phyloP scores from a whole-genome alignment of 2,329 filamentous ascomycete genomes.

The Nigrospora oryzae region DNA sequence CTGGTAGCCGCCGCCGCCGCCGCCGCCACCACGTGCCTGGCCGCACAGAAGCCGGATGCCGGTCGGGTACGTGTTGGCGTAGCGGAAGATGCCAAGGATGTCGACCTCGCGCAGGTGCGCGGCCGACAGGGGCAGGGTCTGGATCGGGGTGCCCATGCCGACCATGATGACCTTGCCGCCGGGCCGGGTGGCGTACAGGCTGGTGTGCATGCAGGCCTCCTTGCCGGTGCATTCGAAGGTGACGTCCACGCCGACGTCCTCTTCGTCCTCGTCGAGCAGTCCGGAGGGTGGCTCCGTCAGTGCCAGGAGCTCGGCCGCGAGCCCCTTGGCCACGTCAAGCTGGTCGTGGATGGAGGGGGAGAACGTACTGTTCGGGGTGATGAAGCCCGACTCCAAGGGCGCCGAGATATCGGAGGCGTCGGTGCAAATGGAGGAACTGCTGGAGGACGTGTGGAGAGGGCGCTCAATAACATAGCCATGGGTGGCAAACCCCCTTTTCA shows the following conservation, averaged over 20 bases:
- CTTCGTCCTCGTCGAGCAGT: conserved; percentile 32
- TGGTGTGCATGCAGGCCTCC: conserved; percentile 64
- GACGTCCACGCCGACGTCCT: conserved; percentile 59
- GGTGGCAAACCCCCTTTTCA: conserved; percentile 50
- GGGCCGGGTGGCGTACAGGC: conserved; percentile 62
- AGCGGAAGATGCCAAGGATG: conserved; percentile 68
- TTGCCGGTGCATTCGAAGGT: conserved; percentile 75
- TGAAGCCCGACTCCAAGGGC: conserved; percentile 27
- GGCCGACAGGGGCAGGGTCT: conserved; percentile 64
- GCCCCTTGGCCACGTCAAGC: conserved; percentile 40
- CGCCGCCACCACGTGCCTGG: conserved; percentile 21
- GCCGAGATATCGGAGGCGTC: conserved; percentile 37
- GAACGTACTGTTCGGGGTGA: conserved; percentile 36
- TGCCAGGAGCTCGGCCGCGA: conserved; percentile 41
- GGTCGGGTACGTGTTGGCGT: conserved; percentile 66
- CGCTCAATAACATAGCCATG: conserved; percentile 47
- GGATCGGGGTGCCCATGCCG: conserved; percentile 71
- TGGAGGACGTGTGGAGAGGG: conserved; percentile 31
- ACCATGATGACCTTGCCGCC: conserved; percentile 70
- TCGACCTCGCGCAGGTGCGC: conserved; percentile 69
- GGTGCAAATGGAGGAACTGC: conserved; percentile 31
- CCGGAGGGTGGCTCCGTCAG: conserved; percentile 21
- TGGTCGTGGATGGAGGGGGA: conserved; percentile 34
- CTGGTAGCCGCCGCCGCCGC: conserved; percentile 27
- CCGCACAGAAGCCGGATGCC: conserved; percentile 56